These are phyloP conservation scores for Musa itinerans DNA, from an alignment of 176 grass and related monocot species.

Conservation along the genomic window DNA sequence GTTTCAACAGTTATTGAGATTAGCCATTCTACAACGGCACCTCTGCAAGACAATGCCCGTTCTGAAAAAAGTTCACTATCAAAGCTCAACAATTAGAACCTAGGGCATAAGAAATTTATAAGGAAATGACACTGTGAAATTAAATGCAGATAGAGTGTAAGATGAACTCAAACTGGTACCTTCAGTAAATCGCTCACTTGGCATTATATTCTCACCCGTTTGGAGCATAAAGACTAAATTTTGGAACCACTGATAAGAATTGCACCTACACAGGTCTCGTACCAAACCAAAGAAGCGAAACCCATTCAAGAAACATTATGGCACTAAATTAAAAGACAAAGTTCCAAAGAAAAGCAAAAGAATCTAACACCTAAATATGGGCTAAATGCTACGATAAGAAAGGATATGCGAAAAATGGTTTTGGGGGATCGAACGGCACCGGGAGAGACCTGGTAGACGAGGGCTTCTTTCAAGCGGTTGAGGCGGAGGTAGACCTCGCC, in stretches of 20 bases:
- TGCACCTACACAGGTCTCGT: no score
- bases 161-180: background rate
- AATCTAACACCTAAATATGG: background rate
- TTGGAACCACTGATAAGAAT: background rate
- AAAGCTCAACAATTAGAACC: no score
- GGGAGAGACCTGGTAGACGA: conserved; percentile 52
- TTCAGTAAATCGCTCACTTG: background rate
- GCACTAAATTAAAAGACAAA: background rate
- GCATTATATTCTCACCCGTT: background rate
- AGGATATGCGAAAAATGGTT: background rate
- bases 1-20: no score
- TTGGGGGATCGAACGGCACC: no score
- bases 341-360: background rate
- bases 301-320: no score
- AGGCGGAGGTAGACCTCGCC: conserved; percentile 85
- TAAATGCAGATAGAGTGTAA: background rate
- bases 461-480: conserved; percentile 47
- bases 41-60: no score
- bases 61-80: no score
- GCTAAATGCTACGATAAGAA: background rate
- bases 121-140: background rate
- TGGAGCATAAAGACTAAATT: background rate
- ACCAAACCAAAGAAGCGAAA: no score
- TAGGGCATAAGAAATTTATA: no score
- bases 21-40: no score